These are phyloP conservation scores for Pseudogymnoascus sp. DNA, from an alignment of 2,329 filamentous ascomycete species.

Conservation along the genomic window DNA sequence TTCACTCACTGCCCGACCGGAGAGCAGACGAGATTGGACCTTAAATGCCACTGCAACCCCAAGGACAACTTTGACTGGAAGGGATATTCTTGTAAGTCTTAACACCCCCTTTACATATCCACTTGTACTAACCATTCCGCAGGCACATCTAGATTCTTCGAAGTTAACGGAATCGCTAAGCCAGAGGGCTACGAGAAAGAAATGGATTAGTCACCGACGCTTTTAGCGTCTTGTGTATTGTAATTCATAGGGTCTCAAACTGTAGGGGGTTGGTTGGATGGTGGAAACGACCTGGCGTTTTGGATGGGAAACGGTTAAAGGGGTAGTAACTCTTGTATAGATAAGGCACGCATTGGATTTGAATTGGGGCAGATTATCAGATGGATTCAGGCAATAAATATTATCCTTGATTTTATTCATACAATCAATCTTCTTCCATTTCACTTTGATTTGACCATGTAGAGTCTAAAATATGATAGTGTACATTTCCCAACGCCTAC, in stretches of 20 bases:
- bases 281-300: constrained; percentile 2
- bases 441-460: background rate
- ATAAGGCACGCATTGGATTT: background rate
- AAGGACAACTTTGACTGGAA: constrained; percentile 99
- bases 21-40: constrained; percentile 72
- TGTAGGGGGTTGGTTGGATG: background rate
- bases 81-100: constrained; percentile 80
- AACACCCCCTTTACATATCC: background rate
- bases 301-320: background rate
- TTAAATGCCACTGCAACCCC: constrained; percentile 91
- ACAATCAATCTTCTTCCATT: background rate
- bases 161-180: constrained; percentile 72
- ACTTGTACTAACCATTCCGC: constrained; percentile 11
- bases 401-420: background rate
- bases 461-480: background rate
- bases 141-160: constrained; percentile 83
- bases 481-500: constrained; percentile 7
- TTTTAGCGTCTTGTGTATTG: background rate
- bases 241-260: background rate
- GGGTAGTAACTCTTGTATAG: background rate
- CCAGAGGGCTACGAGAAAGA: constrained; percentile 78
- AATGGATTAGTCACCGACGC: constrained; percentile 37
- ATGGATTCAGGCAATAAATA: background rate
- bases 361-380: background rate
- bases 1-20: constrained; percentile 96